Base-by-base conservation (phyloP, 2,329 filamentous ascomycete species). In the Sarocladium strictum region DNA sequence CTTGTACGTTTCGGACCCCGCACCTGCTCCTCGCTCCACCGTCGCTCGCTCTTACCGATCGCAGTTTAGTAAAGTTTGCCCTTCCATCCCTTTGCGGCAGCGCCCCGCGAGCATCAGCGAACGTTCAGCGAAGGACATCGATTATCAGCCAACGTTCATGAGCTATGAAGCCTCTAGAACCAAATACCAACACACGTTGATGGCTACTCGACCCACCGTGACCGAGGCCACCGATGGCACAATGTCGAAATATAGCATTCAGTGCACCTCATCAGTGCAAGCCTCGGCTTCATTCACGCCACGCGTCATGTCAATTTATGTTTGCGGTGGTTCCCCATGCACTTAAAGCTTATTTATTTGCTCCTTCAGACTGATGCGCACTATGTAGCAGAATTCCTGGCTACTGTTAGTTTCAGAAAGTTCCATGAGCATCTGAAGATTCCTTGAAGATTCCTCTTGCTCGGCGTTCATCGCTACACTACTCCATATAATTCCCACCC, bases 1-100 rank as follows among this genome's bases (percentile, higher is more conserved):
- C n/a, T 7, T 3, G 15, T 35, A 33, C 6, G 3, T 32, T 26
- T n/a, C 15, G 26, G 7, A 35, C 27, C 47, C 47, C 27, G 23
- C 43, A 27, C 47, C 26, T 33, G 11, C 29, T 3, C 2, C 47
- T 32, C 4, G 23, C 23, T 17, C 47, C 47, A 23, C 47, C n/a
- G 14, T 51, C 47, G 47, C 47, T 51, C 47, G 27, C 47, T 51
- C 47, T 35, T 51, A 33, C 47, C 17, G 12, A 4, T 35, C 21
- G 21, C 10, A 19, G 47, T 27, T 9, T 47, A 29, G 43, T 19
- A 3, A 14, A 43, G 9, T 24, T 23, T 17, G 17, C 9, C 17
- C 10, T 23, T 11, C 11, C 43, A 14, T n/a, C 43, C n/a, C 47
- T 3, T 35, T 14, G 3, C 23, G 27, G 47, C 33, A 51, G 47